phyloP scores from a whole-genome alignment of 371 early-diverging fungal species.

The Parasitella parasitica region DNA sequence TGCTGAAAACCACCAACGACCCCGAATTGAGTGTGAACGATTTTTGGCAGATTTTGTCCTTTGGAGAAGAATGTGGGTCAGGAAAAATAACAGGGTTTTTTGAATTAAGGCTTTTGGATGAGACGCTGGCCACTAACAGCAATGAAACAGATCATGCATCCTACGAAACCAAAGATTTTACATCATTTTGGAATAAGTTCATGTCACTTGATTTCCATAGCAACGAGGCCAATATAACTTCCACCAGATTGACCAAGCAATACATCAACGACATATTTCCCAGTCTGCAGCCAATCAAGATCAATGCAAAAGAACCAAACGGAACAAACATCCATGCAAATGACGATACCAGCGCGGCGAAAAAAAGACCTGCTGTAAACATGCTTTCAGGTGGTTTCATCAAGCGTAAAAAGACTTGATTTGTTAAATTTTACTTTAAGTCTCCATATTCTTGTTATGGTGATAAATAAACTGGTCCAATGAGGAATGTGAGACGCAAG shows the following conservation, averaged over 20 bases:
- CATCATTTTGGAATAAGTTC: constrained; percentile 31
- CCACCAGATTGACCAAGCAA: constrained; percentile 8
- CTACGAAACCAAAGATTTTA: constrained; percentile 10
- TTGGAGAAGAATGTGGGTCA: constrained; percentile 77
- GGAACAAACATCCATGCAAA: constrained; percentile 1
- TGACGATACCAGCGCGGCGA: neutral
- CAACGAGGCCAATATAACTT: constrained; percentile 3
- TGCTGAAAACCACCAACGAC: constrained; percentile 28
- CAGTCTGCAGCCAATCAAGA: neutral
- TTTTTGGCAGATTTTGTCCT: constrained; percentile 65
- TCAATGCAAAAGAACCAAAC: neutral
- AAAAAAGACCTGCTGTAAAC: constrained; percentile 23
- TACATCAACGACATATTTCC: constrained; percentile 15
- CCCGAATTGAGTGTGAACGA: constrained; percentile 53
- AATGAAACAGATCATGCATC: neutral
- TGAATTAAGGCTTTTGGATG: constrained; percentile 15
- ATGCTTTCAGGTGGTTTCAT: constrained; percentile 18
- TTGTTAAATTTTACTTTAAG: neutral
- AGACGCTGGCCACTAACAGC: too few species aligned
- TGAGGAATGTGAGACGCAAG: neutral
- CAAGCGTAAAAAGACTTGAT: constrained; percentile 21
- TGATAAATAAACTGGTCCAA: constrained; percentile 7
- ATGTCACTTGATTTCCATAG: constrained; percentile 29
- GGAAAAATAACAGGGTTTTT: constrained; percentile 73
- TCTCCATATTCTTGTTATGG: too few species aligned